Evolutionary conservation across 148 eudicot species (phyloP).

Genomic region (Chenopodium berlandieri): DNA sequence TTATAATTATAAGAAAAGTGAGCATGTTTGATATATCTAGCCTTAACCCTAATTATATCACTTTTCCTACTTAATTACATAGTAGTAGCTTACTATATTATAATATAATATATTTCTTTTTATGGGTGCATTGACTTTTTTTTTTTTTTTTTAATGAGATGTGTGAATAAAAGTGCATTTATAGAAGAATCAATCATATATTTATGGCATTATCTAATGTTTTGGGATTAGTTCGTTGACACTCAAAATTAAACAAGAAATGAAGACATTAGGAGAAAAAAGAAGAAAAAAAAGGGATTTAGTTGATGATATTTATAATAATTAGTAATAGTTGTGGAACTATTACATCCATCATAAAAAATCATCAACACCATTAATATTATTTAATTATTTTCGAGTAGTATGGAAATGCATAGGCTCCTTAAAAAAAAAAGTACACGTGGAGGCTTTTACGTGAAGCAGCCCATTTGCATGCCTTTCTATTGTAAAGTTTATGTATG

Average conservation of each 20-base stretch:
- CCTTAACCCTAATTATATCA: constrained; percentile 13
- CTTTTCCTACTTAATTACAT: background rate
- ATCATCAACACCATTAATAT: too few species aligned
- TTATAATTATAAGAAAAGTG: constrained; percentile 16
- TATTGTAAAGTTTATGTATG: background rate
- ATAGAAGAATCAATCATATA: constrained; percentile 20
- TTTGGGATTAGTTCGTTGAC: constrained; percentile 30
- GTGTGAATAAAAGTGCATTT: constrained; percentile 20
- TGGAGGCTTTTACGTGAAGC: constrained; percentile 25
- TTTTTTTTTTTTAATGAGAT: background rate
- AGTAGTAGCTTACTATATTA: too few species aligned
- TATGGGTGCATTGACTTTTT: constrained; percentile 37
- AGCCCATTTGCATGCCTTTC: constrained; percentile 28
- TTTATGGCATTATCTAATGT: constrained; percentile 26
- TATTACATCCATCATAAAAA: constrained; percentile 12
- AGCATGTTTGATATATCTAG: constrained; percentile 12
- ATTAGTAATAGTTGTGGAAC: constrained; percentile 9
- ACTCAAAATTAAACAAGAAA: constrained; percentile 27
- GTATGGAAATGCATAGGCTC: too few species aligned
- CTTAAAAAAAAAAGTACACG: constrained; percentile 14
- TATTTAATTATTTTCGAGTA: too few species aligned
- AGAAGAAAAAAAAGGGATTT: background rate
- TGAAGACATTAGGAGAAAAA: background rate
- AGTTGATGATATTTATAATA: background rate
- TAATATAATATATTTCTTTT: background rate